Base-by-base conservation (phyloP, 768 basidiomycete species). In the Auricularia auricula-judae region DNA sequence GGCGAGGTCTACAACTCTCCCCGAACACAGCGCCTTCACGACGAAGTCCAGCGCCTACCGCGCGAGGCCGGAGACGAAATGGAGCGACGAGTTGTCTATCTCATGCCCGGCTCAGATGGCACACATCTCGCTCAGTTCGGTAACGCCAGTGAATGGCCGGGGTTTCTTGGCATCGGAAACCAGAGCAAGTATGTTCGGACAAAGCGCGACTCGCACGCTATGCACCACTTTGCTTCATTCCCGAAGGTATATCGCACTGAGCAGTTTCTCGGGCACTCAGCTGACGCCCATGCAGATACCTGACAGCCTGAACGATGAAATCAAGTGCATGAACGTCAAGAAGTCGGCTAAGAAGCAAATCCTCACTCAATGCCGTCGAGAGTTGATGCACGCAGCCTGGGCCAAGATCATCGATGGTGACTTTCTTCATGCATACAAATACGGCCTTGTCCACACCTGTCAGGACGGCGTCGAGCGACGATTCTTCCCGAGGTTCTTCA, bases 71-170 rank as follows among this genome's bases (percentile, higher is more conserved):
- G 21, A 16, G 47, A 51, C 21, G 18, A 8, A 51, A 18, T 51
- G 47, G 47, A 51, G 47, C 47, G 47, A 12, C 47, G 5, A 12
- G 53, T 64, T 3, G 39, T 58, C 18, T n/a, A 21, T 16, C 36
- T 70, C 1, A 74, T 75, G 67, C 66, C 72, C 10, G 74, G 71
- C 67, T 78, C 75, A 1, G 76, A 77, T 64, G 71, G 72, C 0
- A 79, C 76, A 0, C 76, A 76, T 63, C 70, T 78, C 8, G 70
- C 77, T 12, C 69, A 70, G 3, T 79, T 79, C 66, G 47, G 47
- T 16, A 51, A 5, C 21, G 47, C 47, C 11, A 51, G 47, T 16
- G 47, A 16, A 5, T 51, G 47, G 47, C 47, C 47, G 47, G 47
- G 11, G 18, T 21, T 51, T 5, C 14, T 51, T 5, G 47, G 47